Evolutionary conservation across 495 filamentous ascomycete species (phyloP).

Genomic region (Letharia columbiana): DNA sequence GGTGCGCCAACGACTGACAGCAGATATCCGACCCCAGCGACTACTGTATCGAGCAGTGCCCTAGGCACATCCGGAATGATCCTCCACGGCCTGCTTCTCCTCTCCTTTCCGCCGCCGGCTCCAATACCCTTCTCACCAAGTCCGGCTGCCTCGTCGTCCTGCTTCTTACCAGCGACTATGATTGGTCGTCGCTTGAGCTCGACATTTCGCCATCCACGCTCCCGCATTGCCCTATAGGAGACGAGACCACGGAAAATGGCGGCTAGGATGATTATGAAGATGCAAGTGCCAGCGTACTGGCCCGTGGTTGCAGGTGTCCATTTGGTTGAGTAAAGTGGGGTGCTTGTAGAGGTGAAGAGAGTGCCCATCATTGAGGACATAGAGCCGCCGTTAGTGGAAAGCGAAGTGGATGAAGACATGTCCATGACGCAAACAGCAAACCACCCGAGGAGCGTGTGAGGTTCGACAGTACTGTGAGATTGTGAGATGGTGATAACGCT

Average conservation of each 20-base stretch:
- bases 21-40: slow-evolving; percentile 72
- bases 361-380: slow-evolving; percentile 30
- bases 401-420: slow-evolving; percentile 20
- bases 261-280: slow-evolving; percentile 71
- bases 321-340: slow-evolving; percentile 59
- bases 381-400: neutral
- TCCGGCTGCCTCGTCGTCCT: slow-evolving; percentile 28
- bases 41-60: slow-evolving; percentile 56
- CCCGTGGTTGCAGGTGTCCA: slow-evolving; percentile 67
- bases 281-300: slow-evolving; percentile 73
- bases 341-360: slow-evolving; percentile 57
- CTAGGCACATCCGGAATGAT: slow-evolving; percentile 70
- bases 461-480: neutral
- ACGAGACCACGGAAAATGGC: slow-evolving; percentile 58
- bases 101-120: neutral
- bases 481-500: neutral
- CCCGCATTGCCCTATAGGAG: slow-evolving; percentile 52
- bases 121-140: slow-evolving; percentile 37
- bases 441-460: neutral
- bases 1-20: slow-evolving; percentile 52
- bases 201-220: slow-evolving; percentile 49
- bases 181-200: slow-evolving; percentile 67
- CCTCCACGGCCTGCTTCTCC: slow-evolving; percentile 53
- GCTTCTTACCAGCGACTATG: slow-evolving; percentile 55
- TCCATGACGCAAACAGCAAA: slow-evolving; percentile 5